Evolutionary conservation across 75 land plant species (phyloP).

Genomic region (Isoetes taiwanensis): DNA sequence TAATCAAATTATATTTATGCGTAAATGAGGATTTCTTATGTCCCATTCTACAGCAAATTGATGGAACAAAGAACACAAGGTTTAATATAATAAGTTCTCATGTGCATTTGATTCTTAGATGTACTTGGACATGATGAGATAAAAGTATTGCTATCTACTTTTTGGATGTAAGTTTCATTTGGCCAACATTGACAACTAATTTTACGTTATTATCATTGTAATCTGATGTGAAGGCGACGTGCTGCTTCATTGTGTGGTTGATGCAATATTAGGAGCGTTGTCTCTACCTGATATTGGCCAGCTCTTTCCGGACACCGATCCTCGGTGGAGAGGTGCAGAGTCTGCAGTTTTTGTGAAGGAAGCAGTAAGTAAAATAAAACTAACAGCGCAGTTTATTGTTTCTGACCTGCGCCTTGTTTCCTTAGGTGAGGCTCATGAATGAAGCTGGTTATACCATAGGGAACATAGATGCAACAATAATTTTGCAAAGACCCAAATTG

Average conservation of each 20-base stretch:
- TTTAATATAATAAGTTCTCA: no score
- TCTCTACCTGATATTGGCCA: conserved; percentile 90
- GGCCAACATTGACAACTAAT: no score
- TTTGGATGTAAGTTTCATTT: not conserved
- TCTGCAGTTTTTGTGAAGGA: conserved; percentile 79
- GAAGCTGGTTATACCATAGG: conserved; percentile 88
- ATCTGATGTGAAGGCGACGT: conserved; percentile 62
- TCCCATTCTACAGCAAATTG: no score
- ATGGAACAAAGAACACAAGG: no score
- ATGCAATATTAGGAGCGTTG: conserved; percentile 88
- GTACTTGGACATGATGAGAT: no score
- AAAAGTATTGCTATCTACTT: no score
- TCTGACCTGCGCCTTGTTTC: no score
- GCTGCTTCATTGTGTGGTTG: conserved; percentile 84
- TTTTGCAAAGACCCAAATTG: conserved; percentile 85
- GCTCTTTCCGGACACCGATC: conserved; percentile 83
- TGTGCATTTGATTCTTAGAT: no score
- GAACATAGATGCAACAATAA: conserved; percentile 86
- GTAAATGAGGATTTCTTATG: no score
- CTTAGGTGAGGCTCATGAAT: conserved; percentile 94
- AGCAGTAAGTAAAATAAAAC: no score
- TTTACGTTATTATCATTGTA: not conserved
- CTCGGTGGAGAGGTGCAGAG: conserved; percentile 70
- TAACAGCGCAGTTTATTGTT: no score
- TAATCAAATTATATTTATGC: no score